phyloP scores from a whole-genome alignment of 805 yeast genomes.

The Wickerhamomyces subpelliculosus region DNA sequence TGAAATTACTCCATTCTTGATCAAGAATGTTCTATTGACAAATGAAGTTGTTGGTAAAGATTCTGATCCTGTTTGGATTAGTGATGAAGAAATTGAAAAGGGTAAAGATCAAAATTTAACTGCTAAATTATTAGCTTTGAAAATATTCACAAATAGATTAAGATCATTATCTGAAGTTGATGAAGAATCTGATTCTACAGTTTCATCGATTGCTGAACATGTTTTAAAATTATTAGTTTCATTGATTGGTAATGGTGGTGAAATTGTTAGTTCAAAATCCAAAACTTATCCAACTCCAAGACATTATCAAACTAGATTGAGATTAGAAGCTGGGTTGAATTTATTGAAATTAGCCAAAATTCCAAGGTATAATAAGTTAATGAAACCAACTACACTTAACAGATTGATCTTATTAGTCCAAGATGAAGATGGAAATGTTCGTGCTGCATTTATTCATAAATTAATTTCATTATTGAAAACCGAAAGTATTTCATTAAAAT shows the following conservation, averaged over 20 bases:
- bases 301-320: conserved; percentile 49
- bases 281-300: conserved; percentile 55
- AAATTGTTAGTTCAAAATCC: conserved; percentile 43
- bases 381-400: conserved; percentile 45
- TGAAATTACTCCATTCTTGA: conserved; percentile 51
- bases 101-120: conserved; percentile 27
- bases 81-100: conserved; percentile 33
- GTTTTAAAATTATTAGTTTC: conserved; percentile 61
- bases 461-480: conserved; percentile 45
- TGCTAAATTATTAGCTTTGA: conserved; percentile 46
- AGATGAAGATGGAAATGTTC: conserved; percentile 55
- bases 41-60: conserved; percentile 35
- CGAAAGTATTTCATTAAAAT: conserved; percentile 54
- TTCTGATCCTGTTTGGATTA: conserved; percentile 38
- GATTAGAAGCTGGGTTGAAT: conserved; percentile 62
- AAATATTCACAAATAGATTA: conserved; percentile 54
- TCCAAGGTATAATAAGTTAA: conserved; percentile 42
- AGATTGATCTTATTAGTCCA: conserved; percentile 53
- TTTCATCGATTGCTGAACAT: conserved; percentile 46
- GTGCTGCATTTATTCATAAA: conserved; percentile 41
- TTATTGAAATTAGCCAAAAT: conserved; percentile 57
- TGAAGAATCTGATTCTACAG: conserved; percentile 28
- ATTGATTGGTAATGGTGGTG: conserved; percentile 72
- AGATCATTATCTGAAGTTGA: conserved; percentile 26
- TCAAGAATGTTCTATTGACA: conserved; percentile 53